A percentile compares a stretch with the other conserved stretches of the same genome.
Evolutionary conservation across 2,329 filamentous ascomycete genomes (phyloP).

Genomic region (Sclerotinia subarctica): DNA sequence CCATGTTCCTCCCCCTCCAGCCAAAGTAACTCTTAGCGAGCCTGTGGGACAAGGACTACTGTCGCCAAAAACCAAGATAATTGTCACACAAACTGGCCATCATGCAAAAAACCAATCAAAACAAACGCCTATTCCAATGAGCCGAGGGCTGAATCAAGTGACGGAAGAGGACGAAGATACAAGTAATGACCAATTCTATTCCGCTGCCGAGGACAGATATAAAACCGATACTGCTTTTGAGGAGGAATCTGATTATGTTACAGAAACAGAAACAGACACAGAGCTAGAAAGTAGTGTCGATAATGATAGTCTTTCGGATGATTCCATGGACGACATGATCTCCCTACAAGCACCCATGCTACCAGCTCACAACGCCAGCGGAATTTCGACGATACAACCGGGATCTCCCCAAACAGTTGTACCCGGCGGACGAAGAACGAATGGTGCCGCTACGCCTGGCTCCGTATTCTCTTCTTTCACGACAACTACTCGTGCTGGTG

Average conservation of each 20-base stretch:
- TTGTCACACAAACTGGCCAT: constrained; percentile 65
- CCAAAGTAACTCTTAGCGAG: constrained; percentile 88
- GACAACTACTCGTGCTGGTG: constrained; percentile 72
- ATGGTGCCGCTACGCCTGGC: constrained; percentile 76
- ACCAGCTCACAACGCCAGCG: constrained; percentile 72
- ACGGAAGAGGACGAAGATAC: constrained; percentile 71
- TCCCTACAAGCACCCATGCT: constrained; percentile 78
- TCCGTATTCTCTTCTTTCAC: constrained; percentile 90
- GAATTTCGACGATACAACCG: constrained; percentile 73
- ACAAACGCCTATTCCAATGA: constrained; percentile 46
- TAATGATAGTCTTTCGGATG: constrained; percentile 80
- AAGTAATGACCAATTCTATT: constrained; percentile 88
- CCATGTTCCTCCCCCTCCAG: constrained; percentile 78
- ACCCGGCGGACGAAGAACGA: constrained; percentile 56
- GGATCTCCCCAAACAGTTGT: constrained; percentile 72
- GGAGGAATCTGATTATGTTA: constrained; percentile 54
- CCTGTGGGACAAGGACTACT: constrained; percentile 87
- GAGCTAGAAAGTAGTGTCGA: constrained; percentile 58
- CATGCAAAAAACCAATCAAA: constrained; percentile 52
- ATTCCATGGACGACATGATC: constrained; percentile 91
- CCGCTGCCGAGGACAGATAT: constrained; percentile 76
- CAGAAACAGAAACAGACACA: constrained; percentile 54
- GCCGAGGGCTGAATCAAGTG: constrained; percentile 57
- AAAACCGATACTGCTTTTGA: constrained; percentile 54
- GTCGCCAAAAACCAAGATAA: constrained; percentile 73